Base-by-base conservation (phyloP, 176 grass and related monocot genomes). In the Carex scoparia region DNA sequence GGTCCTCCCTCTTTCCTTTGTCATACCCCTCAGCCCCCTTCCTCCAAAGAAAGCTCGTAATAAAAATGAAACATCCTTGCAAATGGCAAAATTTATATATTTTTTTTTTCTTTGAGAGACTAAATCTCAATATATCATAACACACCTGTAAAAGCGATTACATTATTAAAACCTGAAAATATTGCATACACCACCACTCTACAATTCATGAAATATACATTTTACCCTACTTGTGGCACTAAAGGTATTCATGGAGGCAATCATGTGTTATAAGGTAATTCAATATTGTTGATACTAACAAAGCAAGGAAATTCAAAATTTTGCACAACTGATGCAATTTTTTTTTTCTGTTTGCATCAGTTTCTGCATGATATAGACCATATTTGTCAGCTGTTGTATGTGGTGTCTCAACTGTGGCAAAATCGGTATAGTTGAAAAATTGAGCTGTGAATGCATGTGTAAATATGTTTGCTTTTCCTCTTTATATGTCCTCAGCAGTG, bases 401-500 rank as follows among this genome's bases (percentile, higher is more conserved):
- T n/a, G 19, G 19, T 61, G 58, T 7, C 48, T 63, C 23, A 28
- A 28, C 23, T 63, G 61, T 63, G 61, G 19, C 19, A 63, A 61
- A 63, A 63, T 10, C 16, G n/a, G 1, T 27, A 19, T 63, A 23
- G 61, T 63, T 63, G 61, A 63, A 28, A 63, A 10, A 63, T 48
- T 15, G 16, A 72, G 40, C 69, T 3, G 15, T 82, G 37, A 16
- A 64, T 63, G 4, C 57, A 65, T 42, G 79, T 65, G 19, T 49
- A 65, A 65, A 65, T 48, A 48, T 48, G 38, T 40, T 15, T 82
- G n/a, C 15, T 61, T 82, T 65, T 82, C 18, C 35, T 65, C 79
- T 82, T 82, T 65, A 38, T 64, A 48, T 65, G 18, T 82, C 42
- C 7, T 68, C 51, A 13, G 81, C 85, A 97, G 94, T 84, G 92